phyloP scores from a whole-genome alignment of 331 rosid genomes.

The Dryas integrifolia region DNA sequence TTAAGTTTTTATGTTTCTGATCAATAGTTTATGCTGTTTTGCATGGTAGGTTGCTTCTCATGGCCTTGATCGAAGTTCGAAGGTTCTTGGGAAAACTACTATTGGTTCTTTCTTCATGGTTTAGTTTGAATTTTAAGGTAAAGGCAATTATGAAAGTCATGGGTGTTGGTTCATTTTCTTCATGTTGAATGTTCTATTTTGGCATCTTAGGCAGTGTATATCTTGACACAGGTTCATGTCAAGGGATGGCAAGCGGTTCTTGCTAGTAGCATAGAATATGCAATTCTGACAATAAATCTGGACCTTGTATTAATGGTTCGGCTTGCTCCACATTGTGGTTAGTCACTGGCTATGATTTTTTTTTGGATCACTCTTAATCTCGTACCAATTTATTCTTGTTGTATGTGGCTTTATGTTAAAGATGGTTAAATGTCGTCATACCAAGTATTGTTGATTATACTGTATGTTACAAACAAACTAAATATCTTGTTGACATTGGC shows the following conservation, averaged over 20 bases:
- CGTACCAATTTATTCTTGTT: background rate
- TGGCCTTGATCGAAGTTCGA: conserved; percentile 93
- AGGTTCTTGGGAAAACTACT: conserved; percentile 94
- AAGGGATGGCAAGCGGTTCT: background rate
- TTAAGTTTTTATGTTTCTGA: background rate
- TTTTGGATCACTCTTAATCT: too few relatives aligned
- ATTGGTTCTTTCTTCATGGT: conserved; percentile 78
- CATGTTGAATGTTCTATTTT: conserved; percentile 8
- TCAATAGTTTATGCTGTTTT: conserved; percentile 10
- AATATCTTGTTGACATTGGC: conserved; percentile 15
- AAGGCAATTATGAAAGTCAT: background rate
- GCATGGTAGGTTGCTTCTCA: conserved; percentile 84
- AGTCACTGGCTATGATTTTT: background rate
- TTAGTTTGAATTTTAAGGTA: conserved; percentile 42
- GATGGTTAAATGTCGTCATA: too few relatives aligned
- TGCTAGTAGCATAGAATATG: conserved; percentile 1
- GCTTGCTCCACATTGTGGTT: conserved; percentile 6
- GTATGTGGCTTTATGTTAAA: background rate
- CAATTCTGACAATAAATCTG: background rate
- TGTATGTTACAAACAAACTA: background rate
- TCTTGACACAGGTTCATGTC: background rate
- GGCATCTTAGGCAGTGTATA: background rate
- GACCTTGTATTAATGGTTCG: conserved; percentile 1
- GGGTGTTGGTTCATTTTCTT: background rate
- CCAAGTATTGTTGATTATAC: too few relatives aligned